Conservation (phyloP, 108 stramenopile species). For the Nitzschia sp. region DNA sequence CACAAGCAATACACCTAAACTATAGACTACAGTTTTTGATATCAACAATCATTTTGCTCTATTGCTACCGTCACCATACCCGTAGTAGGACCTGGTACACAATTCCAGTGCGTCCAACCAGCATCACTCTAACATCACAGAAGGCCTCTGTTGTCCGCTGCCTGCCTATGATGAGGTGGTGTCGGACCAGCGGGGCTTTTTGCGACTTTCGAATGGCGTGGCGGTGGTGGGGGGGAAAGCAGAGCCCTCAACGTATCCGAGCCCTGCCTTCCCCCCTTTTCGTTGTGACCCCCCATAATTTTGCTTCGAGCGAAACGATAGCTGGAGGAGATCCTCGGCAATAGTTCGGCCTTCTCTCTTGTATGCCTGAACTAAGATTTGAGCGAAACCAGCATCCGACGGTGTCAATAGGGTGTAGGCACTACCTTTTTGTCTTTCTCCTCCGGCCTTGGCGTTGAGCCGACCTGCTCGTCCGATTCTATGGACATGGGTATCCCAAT, state of each 20-base stretch:
- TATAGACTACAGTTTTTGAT: too few relatives aligned
- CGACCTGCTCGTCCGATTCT: constrained; percentile 97
- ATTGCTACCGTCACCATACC: too few relatives aligned
- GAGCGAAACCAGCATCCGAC: constrained; percentile 73
- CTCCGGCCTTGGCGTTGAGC: constrained; percentile 63
- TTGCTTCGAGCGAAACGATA: constrained; percentile 35
- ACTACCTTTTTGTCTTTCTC: constrained; percentile 52
- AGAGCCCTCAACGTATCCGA: constrained; percentile 1
- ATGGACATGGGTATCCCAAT: constrained; percentile 92
- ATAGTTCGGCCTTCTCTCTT: constrained; percentile 68
- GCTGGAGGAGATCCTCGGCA: constrained; percentile 40
- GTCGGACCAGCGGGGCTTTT: too few relatives aligned
- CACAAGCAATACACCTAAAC: too few relatives aligned
- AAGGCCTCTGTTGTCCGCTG: too few relatives aligned
- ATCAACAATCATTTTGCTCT: too few relatives aligned
- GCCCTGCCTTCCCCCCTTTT: constrained; percentile 4
- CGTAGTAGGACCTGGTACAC: too few relatives aligned
- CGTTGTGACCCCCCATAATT: not conserved
- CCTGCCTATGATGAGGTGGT: too few relatives aligned
- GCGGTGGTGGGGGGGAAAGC: too few relatives aligned
- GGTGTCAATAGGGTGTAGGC: constrained; percentile 78
- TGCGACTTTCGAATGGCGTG: too few relatives aligned
- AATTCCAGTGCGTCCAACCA: too few relatives aligned
- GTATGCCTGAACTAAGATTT: constrained; percentile 57
- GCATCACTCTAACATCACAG: too few relatives aligned